Base-by-base conservation (phyloP, 2,329 filamentous ascomycete species). In the Pseudogymnoascus sp. region DNA sequence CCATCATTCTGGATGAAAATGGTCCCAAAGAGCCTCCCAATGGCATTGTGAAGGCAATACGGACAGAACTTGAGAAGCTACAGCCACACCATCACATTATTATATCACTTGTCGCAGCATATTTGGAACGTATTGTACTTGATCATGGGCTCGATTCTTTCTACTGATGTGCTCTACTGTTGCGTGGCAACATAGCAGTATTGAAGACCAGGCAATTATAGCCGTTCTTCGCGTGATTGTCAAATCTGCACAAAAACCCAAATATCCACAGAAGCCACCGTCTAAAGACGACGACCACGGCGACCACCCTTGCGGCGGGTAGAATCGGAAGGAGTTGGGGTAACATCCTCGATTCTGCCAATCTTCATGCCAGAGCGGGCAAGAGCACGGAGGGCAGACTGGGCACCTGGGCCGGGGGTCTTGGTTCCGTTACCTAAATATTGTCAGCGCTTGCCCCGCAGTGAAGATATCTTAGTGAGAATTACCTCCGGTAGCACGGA, bases 271-370 rank as follows among this genome's bases (percentile, higher is more conserved):
- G 68, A 63, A 67, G 73, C 60, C 62, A 65, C 68, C 68, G 73
- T 78, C 80, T 90, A 99, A 81, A 99, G 90, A 96, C 94, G 93
- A 83, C 94, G 94, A 97, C 94, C 94, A 90, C 94, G 93, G 82
- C 94, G 92, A 97, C 94, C 94, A 84, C 94, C 94, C 91, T 99
- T 99, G 84, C 93, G 92, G 82, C 94, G 90, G 75, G 94, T 99
- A 79, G 91, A 96, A 82, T 99, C 94, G 79, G 94, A 99, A 73
- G 95, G 94, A 65, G 94, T 99, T 74, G 94, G 94, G 73, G 95
- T 99, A 69, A 99, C 94, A 78, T 99, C 94, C 89, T 99, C 94
- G 75, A 99, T 99, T 77, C 94, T 90, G 77, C 94, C 94, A 74
- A 99, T 99, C 85, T 93, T 95, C 95, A 99, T 99, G 78, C 94